A percentile compares a stretch with the other conserved stretches of the same genome.
phyloP scores from a whole-genome alignment of 768 basidiomycete genomes.

The Calvatia gigantea region DNA sequence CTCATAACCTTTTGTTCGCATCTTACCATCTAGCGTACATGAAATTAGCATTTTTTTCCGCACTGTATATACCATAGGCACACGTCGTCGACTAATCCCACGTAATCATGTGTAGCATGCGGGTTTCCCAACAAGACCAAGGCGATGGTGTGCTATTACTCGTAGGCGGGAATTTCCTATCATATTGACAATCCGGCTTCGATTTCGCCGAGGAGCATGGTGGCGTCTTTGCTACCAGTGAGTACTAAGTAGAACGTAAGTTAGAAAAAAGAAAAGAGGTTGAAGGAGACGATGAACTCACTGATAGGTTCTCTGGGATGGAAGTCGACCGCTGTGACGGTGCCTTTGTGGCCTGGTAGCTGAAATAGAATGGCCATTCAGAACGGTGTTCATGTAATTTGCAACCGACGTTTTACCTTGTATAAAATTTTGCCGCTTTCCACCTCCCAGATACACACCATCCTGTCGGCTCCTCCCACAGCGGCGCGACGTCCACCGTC shows the following conservation, averaged over 20 bases:
- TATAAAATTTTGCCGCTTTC: constrained; percentile 73
- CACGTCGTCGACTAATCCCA: constrained; percentile 11
- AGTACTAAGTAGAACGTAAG: constrained; percentile 52
- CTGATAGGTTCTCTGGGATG: constrained; percentile 95
- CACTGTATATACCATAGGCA: constrained; percentile 15
- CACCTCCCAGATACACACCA: constrained; percentile 85
- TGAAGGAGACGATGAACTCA: constrained; percentile 36
- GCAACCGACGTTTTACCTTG: constrained; percentile 48
- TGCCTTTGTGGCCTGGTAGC: constrained; percentile 96
- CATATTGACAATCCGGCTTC: constrained; percentile 57
- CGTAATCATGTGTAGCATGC: constrained; percentile 10
- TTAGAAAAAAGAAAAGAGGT: neutral
- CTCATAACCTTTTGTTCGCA: neutral
- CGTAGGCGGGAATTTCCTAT: constrained; percentile 1
- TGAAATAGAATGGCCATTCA: constrained; percentile 19
- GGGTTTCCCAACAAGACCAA: neutral
- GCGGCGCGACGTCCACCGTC: constrained; percentile 81
- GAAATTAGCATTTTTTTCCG: constrained; percentile 8
- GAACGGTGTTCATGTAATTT: neutral
- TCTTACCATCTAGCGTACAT: constrained; percentile 6
- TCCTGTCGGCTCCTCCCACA: constrained; percentile 87
- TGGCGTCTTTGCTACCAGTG: constrained; percentile 90
- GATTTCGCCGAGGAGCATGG: constrained; percentile 89
- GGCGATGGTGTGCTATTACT: neutral
- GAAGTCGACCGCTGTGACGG: constrained; percentile 93